Conservation (phyloP, 1,284 basidiomycete species). For the Tylopilus orsonianus region DNA sequence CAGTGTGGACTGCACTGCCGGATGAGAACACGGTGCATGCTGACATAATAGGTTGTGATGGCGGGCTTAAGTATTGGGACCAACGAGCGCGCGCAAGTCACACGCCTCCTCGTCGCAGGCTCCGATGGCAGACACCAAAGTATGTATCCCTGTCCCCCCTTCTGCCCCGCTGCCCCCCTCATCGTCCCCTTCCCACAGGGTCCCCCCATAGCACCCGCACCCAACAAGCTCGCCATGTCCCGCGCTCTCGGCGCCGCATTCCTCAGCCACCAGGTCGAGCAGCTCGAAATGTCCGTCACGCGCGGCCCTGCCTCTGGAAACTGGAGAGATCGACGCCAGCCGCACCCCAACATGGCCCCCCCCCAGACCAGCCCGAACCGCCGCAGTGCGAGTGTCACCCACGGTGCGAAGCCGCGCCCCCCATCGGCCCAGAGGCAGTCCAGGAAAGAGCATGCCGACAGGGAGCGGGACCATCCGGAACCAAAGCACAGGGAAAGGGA, state of each 20-base stretch:
- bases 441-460: conserved; percentile 34
- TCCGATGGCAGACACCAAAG: conserved; percentile 28
- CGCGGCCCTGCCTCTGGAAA: conserved; percentile 52
- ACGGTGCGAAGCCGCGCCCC: conserved; percentile 31
- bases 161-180: background rate
- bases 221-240: conserved; percentile 73
- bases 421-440: conserved; percentile 24
- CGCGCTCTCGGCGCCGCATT: conserved; percentile 80
- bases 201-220: conserved; percentile 21
- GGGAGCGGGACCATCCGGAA: conserved; percentile 29
- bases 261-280: conserved; percentile 78
- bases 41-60: background rate
- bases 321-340: conserved; percentile 54
- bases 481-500: conserved; percentile 25
- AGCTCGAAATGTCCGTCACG: conserved; percentile 73
- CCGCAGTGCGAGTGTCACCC: conserved; percentile 27
- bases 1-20: no score
- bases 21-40: background rate
- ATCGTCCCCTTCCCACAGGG: conserved; percentile 11
- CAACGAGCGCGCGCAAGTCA: no score
- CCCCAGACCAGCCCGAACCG: conserved; percentile 34
- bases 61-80: no score
- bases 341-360: conserved; percentile 16
- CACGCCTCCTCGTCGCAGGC: no score
- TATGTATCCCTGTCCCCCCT: conserved; percentile 1